Evolutionary conservation across 805 yeast genomes (phyloP).

Genomic region (Komagataella populi): DNA sequence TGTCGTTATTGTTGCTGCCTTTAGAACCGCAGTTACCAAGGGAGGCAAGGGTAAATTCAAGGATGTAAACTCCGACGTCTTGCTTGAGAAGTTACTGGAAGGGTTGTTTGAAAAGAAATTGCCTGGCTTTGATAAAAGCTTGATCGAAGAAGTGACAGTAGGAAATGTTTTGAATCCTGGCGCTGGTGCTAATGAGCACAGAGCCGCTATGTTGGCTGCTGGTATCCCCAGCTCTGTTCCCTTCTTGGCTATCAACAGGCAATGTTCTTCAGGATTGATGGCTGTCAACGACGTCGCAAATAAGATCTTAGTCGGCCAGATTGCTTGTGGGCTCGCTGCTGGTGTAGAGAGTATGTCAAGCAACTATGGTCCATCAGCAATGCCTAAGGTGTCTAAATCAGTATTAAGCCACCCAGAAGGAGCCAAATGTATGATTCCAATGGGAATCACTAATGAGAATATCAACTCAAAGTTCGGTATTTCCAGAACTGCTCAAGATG

Average conservation of each 20-base stretch:
- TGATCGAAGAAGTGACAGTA: constrained; percentile 74
- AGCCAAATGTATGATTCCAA: constrained; percentile 77
- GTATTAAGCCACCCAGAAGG: constrained; percentile 26
- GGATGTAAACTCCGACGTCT: constrained; percentile 70
- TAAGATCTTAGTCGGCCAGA: constrained; percentile 78
- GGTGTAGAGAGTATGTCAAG: constrained; percentile 95
- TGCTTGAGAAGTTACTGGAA: constrained; percentile 50
- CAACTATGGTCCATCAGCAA: constrained; percentile 71
- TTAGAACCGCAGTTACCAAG: constrained; percentile 81
- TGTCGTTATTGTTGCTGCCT: constrained; percentile 82
- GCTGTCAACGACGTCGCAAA: constrained; percentile 84
- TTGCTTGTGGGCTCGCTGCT: constrained; percentile 79
- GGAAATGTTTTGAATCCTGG: constrained; percentile 90
- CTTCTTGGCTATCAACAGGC: constrained; percentile 79
- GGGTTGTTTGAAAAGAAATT: constrained; percentile 43
- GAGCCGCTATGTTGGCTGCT: constrained; percentile 85
- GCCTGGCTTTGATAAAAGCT: constrained; percentile 30
- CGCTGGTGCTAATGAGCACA: constrained; percentile 90
- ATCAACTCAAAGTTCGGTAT: constrained; percentile 58
- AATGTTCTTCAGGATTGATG: constrained; percentile 89
- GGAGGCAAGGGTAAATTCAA: constrained; percentile 82
- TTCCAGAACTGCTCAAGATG: constrained; percentile 66
- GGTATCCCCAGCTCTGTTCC: constrained; percentile 78
- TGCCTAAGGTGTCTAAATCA: constrained; percentile 42
- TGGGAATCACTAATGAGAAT: constrained; percentile 95